Conservation (phyloP, 352 stramenopile genomes). For the Globisporangium uncinulatum region DNA sequence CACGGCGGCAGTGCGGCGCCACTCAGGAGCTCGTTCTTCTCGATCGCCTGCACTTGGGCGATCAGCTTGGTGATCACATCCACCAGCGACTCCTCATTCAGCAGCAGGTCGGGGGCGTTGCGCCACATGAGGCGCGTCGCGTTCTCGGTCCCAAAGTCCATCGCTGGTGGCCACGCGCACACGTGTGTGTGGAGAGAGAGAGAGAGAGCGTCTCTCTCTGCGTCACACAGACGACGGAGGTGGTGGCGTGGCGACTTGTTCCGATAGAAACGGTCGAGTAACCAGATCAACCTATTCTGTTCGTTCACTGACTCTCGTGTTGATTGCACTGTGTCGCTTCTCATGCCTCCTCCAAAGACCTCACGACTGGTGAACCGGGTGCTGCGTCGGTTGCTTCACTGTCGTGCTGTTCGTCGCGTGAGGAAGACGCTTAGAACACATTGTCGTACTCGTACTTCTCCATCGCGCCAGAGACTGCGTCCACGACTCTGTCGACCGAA, state of each 20-base stretch:
- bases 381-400: background rate
- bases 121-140: constrained; percentile 55
- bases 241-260: too few species aligned
- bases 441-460: constrained; percentile 86
- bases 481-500: constrained; percentile 47
- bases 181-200: background rate
- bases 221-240: too few species aligned
- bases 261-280: too few species aligned
- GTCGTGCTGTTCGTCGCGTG: too few species aligned
- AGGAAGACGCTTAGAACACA: constrained; percentile 45
- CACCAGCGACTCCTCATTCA: constrained; percentile 77
- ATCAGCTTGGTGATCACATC: constrained; percentile 71
- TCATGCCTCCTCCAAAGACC: too few species aligned
- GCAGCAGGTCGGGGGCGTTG: constrained; percentile 56
- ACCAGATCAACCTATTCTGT: too few species aligned
- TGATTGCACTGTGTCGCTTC: too few species aligned
- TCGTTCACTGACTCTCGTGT: too few species aligned
- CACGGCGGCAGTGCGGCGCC: constrained; percentile 58
- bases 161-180: constrained; percentile 7
- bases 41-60: constrained; percentile 52
- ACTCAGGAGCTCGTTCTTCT: constrained; percentile 76
- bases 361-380: background rate
- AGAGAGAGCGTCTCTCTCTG: too few species aligned
- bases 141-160: constrained; percentile 34
- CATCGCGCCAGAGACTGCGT: constrained; percentile 83